Base-by-base conservation (phyloP, 768 basidiomycete genomes). In the Lentinus brumalis region DNA sequence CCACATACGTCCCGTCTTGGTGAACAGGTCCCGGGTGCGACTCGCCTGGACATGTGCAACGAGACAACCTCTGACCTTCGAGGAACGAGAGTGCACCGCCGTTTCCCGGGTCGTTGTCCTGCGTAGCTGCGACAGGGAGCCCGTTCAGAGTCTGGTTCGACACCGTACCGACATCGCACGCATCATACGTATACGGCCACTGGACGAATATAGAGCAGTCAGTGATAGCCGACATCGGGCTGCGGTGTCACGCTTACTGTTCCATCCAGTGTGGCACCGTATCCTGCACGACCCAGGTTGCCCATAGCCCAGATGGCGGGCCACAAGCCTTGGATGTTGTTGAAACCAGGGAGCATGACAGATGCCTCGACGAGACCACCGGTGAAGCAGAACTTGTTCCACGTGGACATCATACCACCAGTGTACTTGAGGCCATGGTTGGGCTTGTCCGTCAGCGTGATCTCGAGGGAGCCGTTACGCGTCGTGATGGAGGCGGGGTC, bases 351-450 rank as follows among this genome's bases (percentile, higher is more conserved):
- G 12, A 92, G 78, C 16, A 81, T 78, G 9, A 90, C 86, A 9
- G 75, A 80, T 0, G 80, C 72, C 69, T 92, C 89, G 53, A 93
- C 80, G 57, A 88, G 84, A 29, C 93, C 92, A 29, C 89, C 91
- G 14, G 90, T 91, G 74, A 94, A 94, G 73, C 91, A 96, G 62
- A 96, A 89, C 74, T 94, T 93, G 74, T 94, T 94, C 90, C 77
- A 81, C 11, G 78, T 76, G 12, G 76, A 73, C 70, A 83, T 72
- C 79, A 84, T 79, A 10, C 80, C 81, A 35, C 74, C 68, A 26
- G 69, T 78, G 68, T 82, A 79, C 62, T 66, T 39, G 47, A 65
- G 50, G 39, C 59, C 51, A 64, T 59, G 89, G 31, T 81, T 91
- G 56, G 75, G 67, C 69, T 83, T 89, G 67, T 81, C 70, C n/a